phyloP scores from a whole-genome alignment of 2,329 filamentous ascomycete genomes.

The Fusarium fracticaudum region DNA sequence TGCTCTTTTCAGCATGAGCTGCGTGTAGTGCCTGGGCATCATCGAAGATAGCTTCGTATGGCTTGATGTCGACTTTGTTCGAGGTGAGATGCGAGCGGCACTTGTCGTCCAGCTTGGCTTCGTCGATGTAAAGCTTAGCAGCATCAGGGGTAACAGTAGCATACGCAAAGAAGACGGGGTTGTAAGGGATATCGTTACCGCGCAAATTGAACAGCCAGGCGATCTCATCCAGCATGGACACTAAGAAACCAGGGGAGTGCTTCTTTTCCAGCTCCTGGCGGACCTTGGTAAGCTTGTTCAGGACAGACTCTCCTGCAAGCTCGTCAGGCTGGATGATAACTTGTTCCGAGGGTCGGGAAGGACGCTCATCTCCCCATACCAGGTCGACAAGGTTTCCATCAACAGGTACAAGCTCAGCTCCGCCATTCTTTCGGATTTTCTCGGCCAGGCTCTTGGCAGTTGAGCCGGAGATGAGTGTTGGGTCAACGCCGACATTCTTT shows the following conservation, averaged over 20 bases:
- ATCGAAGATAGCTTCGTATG: slow-evolving; percentile 83
- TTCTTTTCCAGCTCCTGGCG: slow-evolving; percentile 93
- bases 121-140: slow-evolving; percentile 86
- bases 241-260: slow-evolving; percentile 85
- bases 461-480: slow-evolving; percentile 79
- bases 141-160: slow-evolving; percentile 82
- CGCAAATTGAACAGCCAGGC: slow-evolving; percentile 99
- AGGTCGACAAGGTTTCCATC: slow-evolving; percentile 87
- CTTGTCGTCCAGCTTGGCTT: slow-evolving; percentile 76
- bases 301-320: slow-evolving; percentile 83
- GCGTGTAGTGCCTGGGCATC: slow-evolving; percentile 72
- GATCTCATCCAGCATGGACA: slow-evolving; percentile 95
- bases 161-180: slow-evolving; percentile 98
- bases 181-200: slow-evolving; percentile 95
- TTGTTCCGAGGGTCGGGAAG: slow-evolving; percentile 77
- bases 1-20: slow-evolving; percentile 52
- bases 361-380: slow-evolving; percentile 83
- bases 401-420: slow-evolving; percentile 78
- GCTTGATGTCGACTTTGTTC: slow-evolving; percentile 77
- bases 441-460: slow-evolving; percentile 77
- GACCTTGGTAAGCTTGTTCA: slow-evolving; percentile 84
- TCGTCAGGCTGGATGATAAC: slow-evolving; percentile 76
- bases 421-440: slow-evolving; percentile 87
- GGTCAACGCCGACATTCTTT: slow-evolving; percentile 90
- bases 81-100: slow-evolving; percentile 75